Percentiles rank a stretch among this genome's conserved stretches.
Evolutionary conservation across 805 yeast genomes (phyloP).

Genomic region (Candida silvicultrix): DNA sequence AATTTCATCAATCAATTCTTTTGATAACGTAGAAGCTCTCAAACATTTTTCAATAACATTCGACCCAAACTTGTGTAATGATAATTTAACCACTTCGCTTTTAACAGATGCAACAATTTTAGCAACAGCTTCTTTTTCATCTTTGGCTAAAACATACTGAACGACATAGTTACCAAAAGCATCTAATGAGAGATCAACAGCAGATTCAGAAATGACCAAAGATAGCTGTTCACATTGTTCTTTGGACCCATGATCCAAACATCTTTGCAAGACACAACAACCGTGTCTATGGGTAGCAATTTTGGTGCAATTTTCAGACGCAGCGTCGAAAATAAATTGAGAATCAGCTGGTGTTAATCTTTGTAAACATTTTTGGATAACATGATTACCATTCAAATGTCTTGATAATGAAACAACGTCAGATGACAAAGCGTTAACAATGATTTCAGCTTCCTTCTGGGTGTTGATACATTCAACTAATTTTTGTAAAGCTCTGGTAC

Average conservation of each 20-base stretch:
- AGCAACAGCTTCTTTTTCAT: constrained; percentile 23
- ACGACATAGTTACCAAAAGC: constrained; percentile 97
- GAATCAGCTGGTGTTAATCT: constrained; percentile 59
- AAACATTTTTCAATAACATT: constrained; percentile 91
- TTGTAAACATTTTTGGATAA: constrained; percentile 86
- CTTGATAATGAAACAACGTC: constrained; percentile 76
- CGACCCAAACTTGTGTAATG: constrained; percentile 88
- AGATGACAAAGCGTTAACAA: constrained; percentile 53
- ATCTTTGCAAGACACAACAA: constrained; percentile 93
- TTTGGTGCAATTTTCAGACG: constrained; percentile 61
- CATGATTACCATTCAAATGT: constrained; percentile 95
- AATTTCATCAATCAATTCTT: constrained; percentile 46
- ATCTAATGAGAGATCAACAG: constrained; percentile 71
- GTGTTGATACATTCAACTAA: constrained; percentile 76
- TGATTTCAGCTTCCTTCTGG: constrained; percentile 62
- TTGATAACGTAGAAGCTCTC: constrained; percentile 36
- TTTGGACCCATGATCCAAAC: constrained; percentile 80
- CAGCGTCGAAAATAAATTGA: constrained; percentile 88
- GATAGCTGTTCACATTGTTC: constrained; percentile 67
- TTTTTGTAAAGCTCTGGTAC: constrained; percentile 92
- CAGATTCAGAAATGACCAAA: constrained; percentile 57
- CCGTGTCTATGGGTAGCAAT: constrained; percentile 97
- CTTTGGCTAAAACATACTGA: constrained; percentile 71
- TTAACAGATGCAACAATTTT: constrained; percentile 29
- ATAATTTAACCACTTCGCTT: constrained; percentile 35